phyloP scores from a whole-genome alignment of 768 basidiomycete genomes.

The Termitomyces eurrhizus region DNA sequence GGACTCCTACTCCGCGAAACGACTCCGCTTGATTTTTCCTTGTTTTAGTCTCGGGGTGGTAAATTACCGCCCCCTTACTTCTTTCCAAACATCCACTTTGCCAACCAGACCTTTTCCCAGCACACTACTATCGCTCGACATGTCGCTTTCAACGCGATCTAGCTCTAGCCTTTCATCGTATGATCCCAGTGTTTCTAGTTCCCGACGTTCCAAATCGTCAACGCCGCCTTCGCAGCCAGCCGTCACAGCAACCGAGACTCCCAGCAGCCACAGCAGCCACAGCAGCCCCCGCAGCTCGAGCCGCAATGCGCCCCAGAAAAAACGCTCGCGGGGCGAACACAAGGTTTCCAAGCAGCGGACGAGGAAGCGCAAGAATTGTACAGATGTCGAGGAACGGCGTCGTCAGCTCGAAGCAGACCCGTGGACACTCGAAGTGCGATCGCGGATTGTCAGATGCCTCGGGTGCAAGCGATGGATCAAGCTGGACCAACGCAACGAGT shows the following conservation, averaged over 20 bases:
- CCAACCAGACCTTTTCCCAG: not conserved
- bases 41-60: not conserved
- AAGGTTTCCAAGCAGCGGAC: not conserved
- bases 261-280: not conserved
- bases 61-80: conserved; percentile 3
- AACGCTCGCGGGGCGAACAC: not conserved
- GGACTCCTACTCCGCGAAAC: not conserved
- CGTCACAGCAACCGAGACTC: not conserved
- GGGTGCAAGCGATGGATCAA: conserved; percentile 10
- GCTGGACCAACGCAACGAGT: conserved; percentile 9
- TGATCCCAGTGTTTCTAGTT: not conserved
- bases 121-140: not conserved
- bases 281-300: not conserved
- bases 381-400: conserved; percentile 4
- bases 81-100: not conserved
- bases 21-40: not conserved
- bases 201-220: not conserved
- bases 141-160: not conserved
- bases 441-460: conserved; percentile 1
- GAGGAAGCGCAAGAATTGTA: conserved; percentile 11
- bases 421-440: conserved; percentile 6
- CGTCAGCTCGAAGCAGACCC: conserved; percentile 8
- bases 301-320: not conserved
- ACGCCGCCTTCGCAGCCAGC: not conserved
- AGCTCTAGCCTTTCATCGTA: not conserved